Percentiles rank a stretch among this genome's conserved stretches.
Conservation (phyloP, 805 yeast species). For the Lachancea quebecensis region DNA sequence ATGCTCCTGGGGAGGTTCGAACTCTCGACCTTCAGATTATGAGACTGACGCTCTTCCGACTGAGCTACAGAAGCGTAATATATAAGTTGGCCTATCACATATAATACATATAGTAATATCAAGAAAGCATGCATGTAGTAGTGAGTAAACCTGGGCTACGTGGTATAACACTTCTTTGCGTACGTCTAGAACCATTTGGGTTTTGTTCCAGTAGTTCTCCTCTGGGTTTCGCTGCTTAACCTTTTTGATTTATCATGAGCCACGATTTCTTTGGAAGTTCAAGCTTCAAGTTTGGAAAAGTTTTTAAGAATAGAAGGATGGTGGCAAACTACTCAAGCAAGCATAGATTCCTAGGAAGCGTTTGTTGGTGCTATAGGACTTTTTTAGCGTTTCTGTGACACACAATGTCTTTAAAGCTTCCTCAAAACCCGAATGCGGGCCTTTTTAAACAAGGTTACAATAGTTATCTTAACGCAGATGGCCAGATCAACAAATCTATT, state of each 20-base stretch:
- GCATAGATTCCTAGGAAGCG: neutral
- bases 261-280: too few species aligned
- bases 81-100: too few species aligned
- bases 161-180: too few species aligned
- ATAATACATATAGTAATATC: too few species aligned
- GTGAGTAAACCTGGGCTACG: too few species aligned
- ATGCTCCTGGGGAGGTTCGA: slow-evolving; percentile 45
- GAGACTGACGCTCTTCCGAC: slow-evolving; percentile 49
- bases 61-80: slow-evolving; percentile 40
- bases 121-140: too few species aligned
- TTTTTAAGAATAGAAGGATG: neutral
- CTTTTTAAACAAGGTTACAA: slow-evolving; percentile 94
- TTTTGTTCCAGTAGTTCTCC: too few species aligned
- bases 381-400: neutral
- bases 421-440: slow-evolving; percentile 88
- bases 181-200: too few species aligned
- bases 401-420: slow-evolving; percentile 79
- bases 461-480: slow-evolving; percentile 81
- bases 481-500: slow-evolving; percentile 87
- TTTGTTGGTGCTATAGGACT: neutral
- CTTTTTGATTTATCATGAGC: too few species aligned
- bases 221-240: too few species aligned
- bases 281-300: neutral
- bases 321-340: neutral
- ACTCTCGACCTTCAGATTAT: slow-evolving; percentile 45